Percentiles rank a stretch among this genome's conserved stretches.
These are phyloP conservation scores for Alternaria incomplexa DNA, from an alignment of 2,329 filamentous ascomycete genomes.

Conservation along the genomic window DNA sequence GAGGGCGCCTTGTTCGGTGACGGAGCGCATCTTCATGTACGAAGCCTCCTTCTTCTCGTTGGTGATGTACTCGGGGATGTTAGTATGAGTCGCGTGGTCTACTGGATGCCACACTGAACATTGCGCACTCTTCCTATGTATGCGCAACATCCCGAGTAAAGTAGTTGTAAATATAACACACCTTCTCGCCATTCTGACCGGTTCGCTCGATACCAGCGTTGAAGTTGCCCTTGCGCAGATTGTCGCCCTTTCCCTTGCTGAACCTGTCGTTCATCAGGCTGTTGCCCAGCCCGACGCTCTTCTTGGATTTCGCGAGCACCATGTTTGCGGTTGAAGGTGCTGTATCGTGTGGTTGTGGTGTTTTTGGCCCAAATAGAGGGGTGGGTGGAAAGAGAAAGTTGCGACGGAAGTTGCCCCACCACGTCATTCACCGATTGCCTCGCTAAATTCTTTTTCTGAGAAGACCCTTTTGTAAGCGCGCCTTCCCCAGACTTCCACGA, in stretches of 20 bases:
- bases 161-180: conserved; percentile 35
- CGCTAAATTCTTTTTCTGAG: conserved; percentile 64
- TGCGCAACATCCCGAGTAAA: background rate
- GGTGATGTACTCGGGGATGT: conserved; percentile 73
- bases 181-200: conserved; percentile 78
- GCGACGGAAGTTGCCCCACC: conserved; percentile 34
- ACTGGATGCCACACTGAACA: background rate
- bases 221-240: conserved; percentile 75
- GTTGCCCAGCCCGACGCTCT: conserved; percentile 92
- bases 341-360: conserved; percentile 26
- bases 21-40: conserved; percentile 99
- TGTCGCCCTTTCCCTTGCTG: conserved; percentile 85
- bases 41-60: conserved; percentile 89
- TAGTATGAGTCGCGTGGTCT: conserved; percentile 23
- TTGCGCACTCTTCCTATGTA: background rate
- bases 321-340: conserved; percentile 53
- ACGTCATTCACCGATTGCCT: conserved; percentile 61
- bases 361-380: conserved; percentile 15
- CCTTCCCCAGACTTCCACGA: conserved; percentile 30
- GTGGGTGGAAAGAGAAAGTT: conserved; percentile 27
- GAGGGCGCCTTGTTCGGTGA: conserved; percentile 94
- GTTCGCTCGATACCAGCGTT: conserved; percentile 71
- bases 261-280: conserved; percentile 99
- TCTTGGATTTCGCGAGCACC: conserved; percentile 91
- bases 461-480: conserved; percentile 39